A percentile compares a stretch with the other conserved stretches of the same genome.
phyloP scores from a whole-genome alignment of 257 asterid species.

The Plantago elongata region DNA sequence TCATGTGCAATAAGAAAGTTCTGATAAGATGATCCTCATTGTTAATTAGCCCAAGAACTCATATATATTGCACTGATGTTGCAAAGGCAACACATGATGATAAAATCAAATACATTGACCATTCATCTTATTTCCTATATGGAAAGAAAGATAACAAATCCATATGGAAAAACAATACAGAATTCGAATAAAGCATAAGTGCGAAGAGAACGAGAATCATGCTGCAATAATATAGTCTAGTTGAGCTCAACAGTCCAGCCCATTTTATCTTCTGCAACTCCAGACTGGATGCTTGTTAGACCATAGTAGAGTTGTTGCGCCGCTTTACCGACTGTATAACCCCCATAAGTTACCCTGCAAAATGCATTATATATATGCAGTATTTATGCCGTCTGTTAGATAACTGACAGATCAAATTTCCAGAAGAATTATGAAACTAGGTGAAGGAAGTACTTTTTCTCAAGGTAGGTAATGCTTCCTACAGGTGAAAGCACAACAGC shows the following conservation, averaged over 20 bases:
- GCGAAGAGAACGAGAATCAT: no score
- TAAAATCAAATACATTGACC: no score
- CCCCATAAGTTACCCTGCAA: slow-evolving; percentile 48
- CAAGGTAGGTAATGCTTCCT: slow-evolving; percentile 74
- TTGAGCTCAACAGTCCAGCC: slow-evolving; percentile 51
- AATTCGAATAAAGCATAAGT: no score
- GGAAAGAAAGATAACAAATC: no score
- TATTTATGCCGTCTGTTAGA: not conserved
- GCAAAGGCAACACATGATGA: no score
- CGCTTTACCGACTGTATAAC: slow-evolving; percentile 47
- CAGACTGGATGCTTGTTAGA: slow-evolving; percentile 64
- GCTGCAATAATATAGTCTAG: slow-evolving; percentile 12
- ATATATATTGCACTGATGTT: no score
- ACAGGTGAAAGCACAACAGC: slow-evolving; percentile 95
- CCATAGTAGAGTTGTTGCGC: slow-evolving; percentile 53
- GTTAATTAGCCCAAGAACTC: no score
- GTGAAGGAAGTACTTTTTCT: slow-evolving; percentile 42
- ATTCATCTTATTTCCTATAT: no score
- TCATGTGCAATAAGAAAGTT: no score
- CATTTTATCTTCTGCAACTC: slow-evolving; percentile 59
- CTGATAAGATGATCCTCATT: no score
- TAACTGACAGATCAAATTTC: no score
- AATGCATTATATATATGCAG: not conserved
- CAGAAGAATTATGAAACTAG: not conserved
- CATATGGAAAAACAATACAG: no score